Evolutionary conservation across 306 rosid genomes (phyloP), one percentile per base, ranked within the genome.

Genomic region (Castanea sativa): DNA sequence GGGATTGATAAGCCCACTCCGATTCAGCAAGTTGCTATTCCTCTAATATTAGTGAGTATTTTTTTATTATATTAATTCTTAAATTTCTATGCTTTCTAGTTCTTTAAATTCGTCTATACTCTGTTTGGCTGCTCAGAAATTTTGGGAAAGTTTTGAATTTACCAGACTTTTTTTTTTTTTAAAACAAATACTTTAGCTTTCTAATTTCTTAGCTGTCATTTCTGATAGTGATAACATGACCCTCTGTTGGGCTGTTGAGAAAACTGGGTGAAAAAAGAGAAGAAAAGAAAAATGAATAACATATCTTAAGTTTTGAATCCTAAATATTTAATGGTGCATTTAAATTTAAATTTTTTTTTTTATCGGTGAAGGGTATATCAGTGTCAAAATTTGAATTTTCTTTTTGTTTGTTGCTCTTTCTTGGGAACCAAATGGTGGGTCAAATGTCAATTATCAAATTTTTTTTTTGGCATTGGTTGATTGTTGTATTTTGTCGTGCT

Each of bases 11-110:
- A 86, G 43, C 92, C 98, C 30, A 92, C 98, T 33, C 99, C 93
- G n/a, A 91, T 95, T 77, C 99, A 95, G 80, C 86, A 70, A 38
- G 93, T 84, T 56, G 98, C 97, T 9, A 86, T 95, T 80, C 98
- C 97, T 51, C 85, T 92, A 45, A 89, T 94, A 76, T 78, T 94
- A 6, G 92, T 89, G 21, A 68, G 67, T 35, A 13, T 29, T 59
- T 21, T 20, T 19, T 41, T 3, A 4, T 57, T 32, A 11, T 6
- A 41, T 8, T 8, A 8, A 41, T 41, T 15, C 13, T 35, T 55
- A 35, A 21, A 49, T 43, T 71, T 63, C 3, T 55, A 67, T 21
- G 19, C 12, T 25, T 58, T 6, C 38, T 65, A 45, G 52, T 14
- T 30, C 23, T 25, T 6, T 52, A 11, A 49, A 27, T 49, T 52